Evolutionary conservation across 495 filamentous ascomycete species (phyloP), one percentile per base, ranked within the genome.

Genomic region (Xanthoparmelia taractica): DNA sequence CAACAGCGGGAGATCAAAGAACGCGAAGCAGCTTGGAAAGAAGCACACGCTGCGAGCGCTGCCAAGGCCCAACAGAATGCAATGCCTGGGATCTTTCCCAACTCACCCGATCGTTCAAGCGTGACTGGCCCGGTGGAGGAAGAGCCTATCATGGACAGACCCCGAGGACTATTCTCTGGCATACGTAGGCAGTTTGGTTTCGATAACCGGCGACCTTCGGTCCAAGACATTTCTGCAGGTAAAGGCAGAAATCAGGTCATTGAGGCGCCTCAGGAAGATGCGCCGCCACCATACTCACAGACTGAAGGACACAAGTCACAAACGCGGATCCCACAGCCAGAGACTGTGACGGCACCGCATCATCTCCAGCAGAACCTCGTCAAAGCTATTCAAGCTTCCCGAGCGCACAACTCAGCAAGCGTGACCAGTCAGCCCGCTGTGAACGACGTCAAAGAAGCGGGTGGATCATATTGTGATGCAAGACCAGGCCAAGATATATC

Each of bases 391-490:
- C 81, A 87, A 66, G 84, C 90, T 29, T 92, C 90, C 54, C 85
- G 92, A 31, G 78, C 92, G 23, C 86, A 95, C 73, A 85, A 90
- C 66, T 89, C 89, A 6, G 79, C 82, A 10, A 75, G 74, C 36
- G 69, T 96, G 45, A 92, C 87, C 73, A 82, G 83, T 36, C 84
- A 83, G 4, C 90, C 92, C 0, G 74, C 83, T 41, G 87, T 87
- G 25, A 85, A 84, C 55, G 77, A 84, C 40, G 85, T 97, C 67
- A 88, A 89, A 67, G 91, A 97, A 72, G 87, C 89, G 58, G 83
- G 86, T 55, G 50, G 50, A 33, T 88, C 90, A 0, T 97, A 97
- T 77, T 98, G 94, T 73, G 93, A 96, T 74, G 76, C 85, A 62
- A 87, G 79, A 52, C 86, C 88, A 25, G 86, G 83, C n/a, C 85